phyloP scores from a whole-genome alignment of 2,329 filamentous ascomycete species.

The Pseudomassariella vexata region DNA sequence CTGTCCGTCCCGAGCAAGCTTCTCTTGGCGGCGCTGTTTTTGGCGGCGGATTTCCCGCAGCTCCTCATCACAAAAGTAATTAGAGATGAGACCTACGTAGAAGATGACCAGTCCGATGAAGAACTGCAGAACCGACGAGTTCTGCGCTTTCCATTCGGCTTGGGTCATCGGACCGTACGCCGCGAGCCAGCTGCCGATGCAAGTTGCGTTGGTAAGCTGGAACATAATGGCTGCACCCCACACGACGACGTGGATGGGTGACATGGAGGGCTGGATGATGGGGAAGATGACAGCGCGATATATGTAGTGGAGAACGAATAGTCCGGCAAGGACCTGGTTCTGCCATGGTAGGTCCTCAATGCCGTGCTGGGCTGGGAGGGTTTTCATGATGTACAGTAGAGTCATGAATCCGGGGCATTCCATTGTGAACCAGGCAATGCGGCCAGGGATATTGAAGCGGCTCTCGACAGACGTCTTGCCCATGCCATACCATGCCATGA shows the following conservation, averaged over 20 bases:
- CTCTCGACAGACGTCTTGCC: constrained; percentile 82
- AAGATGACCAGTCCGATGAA: constrained; percentile 67
- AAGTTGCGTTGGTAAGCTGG: constrained; percentile 75
- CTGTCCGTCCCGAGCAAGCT: constrained; percentile 26
- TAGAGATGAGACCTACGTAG: constrained; percentile 67
- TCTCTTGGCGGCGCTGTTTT: constrained; percentile 55
- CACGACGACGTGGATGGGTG: constrained; percentile 72
- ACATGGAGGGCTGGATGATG: constrained; percentile 84
- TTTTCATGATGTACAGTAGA: constrained; percentile 72
- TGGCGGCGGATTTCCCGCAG: constrained; percentile 78
- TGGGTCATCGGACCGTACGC: constrained; percentile 69
- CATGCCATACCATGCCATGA: constrained; percentile 76
- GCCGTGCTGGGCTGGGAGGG: constrained; percentile 54
- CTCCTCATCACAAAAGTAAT: constrained; percentile 86
- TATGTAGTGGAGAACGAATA: constrained; percentile 78
- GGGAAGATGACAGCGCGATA: constrained; percentile 85
- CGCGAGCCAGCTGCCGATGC: constrained; percentile 73
- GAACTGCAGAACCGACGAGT: constrained; percentile 39
- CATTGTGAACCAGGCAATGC: constrained; percentile 83
- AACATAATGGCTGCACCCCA: constrained; percentile 61
- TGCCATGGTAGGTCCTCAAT: constrained; percentile 64
- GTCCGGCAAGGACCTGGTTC: constrained; percentile 67
- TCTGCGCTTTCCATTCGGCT: constrained; percentile 39
- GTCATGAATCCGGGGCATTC: constrained; percentile 73
- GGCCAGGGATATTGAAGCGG: constrained; percentile 79